Percentiles rank a stretch among this genome's conserved stretches.
phyloP scores from a whole-genome alignment of 2,329 filamentous ascomycete species.

The Stachybotrys chartarum region DNA sequence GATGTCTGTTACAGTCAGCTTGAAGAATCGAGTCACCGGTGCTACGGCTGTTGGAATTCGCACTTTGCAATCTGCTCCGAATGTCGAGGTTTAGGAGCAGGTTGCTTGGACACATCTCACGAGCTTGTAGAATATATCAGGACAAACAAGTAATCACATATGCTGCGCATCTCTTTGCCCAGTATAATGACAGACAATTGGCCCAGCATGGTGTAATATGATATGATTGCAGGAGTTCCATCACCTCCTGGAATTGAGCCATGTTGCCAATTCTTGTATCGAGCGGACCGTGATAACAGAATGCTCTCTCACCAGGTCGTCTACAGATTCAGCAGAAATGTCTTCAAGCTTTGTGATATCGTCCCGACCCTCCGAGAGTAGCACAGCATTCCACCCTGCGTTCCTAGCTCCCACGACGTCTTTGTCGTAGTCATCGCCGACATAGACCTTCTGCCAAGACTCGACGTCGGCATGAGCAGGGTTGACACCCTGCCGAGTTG shows the following conservation, averaged over 20 bases:
- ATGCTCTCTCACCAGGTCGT: slow-evolving; percentile 5
- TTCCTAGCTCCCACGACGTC: slow-evolving; percentile 38
- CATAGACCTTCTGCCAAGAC: slow-evolving; percentile 37
- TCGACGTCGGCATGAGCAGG: slow-evolving; percentile 9
- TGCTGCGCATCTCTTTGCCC: too few species aligned
- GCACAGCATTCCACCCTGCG: slow-evolving; percentile 15
- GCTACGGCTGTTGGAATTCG: too few species aligned
- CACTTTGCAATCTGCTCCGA: too few species aligned
- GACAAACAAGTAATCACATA: too few species aligned
- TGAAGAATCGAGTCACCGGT: too few species aligned
- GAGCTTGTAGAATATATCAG: too few species aligned
- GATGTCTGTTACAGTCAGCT: too few species aligned
- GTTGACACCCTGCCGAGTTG: slow-evolving; percentile 3
- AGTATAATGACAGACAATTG: too few species aligned
- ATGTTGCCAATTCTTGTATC: slow-evolving; percentile 6
- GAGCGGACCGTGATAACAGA: slow-evolving; percentile 9
- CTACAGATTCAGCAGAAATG: slow-evolving; percentile 1
- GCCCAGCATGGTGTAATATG: background rate
- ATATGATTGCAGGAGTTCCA: background rate
- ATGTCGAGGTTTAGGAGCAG: too few species aligned
- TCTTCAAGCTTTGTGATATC: slow-evolving; percentile 4
- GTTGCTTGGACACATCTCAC: too few species aligned
- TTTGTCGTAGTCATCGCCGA: slow-evolving; percentile 46
- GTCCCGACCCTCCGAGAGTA: slow-evolving; percentile 7
- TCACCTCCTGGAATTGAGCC: slow-evolving; percentile 2